Conservation (phyloP, 1,139 yeast genomes). For the Hyphopichia khmerensis region DNA sequence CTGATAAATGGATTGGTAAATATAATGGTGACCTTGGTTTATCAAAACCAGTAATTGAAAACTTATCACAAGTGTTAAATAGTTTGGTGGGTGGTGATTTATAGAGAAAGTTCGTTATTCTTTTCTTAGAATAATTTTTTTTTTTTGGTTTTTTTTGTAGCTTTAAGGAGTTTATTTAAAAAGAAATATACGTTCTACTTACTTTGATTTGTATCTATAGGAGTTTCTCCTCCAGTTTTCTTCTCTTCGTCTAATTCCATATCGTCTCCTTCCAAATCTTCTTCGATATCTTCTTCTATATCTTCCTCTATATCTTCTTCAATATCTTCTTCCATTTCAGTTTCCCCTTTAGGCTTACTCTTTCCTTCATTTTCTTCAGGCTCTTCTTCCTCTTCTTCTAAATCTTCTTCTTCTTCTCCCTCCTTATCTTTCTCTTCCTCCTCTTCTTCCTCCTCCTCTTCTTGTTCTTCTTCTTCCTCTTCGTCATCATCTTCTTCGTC, state of each 20-base stretch:
- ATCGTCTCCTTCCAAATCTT: constrained; percentile 10
- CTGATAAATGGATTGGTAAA: constrained; percentile 51
- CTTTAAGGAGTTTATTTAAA: background rate
- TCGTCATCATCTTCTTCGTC: constrained; percentile 55
- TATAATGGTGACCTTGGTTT: constrained; percentile 8
- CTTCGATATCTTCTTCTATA: constrained; percentile 6
- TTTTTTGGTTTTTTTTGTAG: background rate
- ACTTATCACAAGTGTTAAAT: constrained; percentile 32
- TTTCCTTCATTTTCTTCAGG: constrained; percentile 13
- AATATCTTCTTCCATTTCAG: constrained; percentile 8
- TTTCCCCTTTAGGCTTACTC: constrained; percentile 3
- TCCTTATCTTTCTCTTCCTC: constrained; percentile 53
- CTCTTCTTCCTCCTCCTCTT: constrained; percentile 54
- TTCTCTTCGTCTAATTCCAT: constrained; percentile 7
- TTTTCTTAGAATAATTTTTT: background rate
- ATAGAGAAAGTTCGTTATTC: too few relatives aligned
- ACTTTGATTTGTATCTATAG: constrained; percentile 12
- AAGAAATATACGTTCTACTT: background rate
- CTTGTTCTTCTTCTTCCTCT: constrained; percentile 58
- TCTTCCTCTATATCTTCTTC: constrained; percentile 11
- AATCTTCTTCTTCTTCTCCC: constrained; percentile 46
- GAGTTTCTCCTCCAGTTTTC: constrained; percentile 11
- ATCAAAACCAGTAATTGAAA: constrained; percentile 27
- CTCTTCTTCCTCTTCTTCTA: constrained; percentile 39
- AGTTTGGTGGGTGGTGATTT: background rate